A percentile compares a stretch with the other conserved stretches of the same genome.
These are phyloP conservation scores for Cladosporium colombiae DNA, from an alignment of 2,329 filamentous ascomycete species.

Conservation along the genomic window DNA sequence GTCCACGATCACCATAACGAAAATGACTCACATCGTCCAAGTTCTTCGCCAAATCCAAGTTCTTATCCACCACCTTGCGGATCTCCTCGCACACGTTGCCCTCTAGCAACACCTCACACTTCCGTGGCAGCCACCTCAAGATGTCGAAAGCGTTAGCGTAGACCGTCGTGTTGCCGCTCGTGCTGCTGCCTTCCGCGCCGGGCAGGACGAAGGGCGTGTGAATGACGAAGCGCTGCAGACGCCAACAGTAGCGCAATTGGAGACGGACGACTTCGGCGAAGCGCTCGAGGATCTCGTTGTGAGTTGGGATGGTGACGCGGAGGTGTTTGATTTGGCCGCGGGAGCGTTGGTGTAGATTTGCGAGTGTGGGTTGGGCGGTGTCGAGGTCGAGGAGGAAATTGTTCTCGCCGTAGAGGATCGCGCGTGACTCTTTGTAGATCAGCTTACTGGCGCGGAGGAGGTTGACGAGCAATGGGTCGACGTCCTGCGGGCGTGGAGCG, in stretches of 20 bases:
- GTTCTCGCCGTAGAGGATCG: conserved; percentile 45
- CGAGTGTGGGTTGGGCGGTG: conserved; percentile 42
- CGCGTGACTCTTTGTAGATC: conserved; percentile 45
- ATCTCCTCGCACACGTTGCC: conserved; percentile 44
- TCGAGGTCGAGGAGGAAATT: conserved; percentile 42
- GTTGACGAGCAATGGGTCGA: conserved; percentile 41
- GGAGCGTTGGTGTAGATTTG: conserved; percentile 44
- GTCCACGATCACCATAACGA: background rate
- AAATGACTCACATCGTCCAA: conserved; percentile 43
- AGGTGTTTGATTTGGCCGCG: conserved; percentile 47
- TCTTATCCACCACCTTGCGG: conserved; percentile 44
- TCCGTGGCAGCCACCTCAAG: conserved; percentile 46
- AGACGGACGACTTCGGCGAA: conserved; percentile 50
- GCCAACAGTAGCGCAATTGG: conserved; percentile 48
- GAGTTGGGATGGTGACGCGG: conserved; percentile 46
- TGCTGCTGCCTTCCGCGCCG: conserved; percentile 34
- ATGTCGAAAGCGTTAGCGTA: conserved; percentile 52
- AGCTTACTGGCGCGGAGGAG: conserved; percentile 43
- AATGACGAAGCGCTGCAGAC: conserved; percentile 45
- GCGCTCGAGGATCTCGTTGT: conserved; percentile 49
- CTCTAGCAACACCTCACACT: conserved; percentile 44
- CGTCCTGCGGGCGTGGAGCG: conserved; percentile 29
- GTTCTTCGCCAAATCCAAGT: conserved; percentile 42
- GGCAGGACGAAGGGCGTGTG: conserved; percentile 39
- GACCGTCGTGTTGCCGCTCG: conserved; percentile 42